phyloP scores from a whole-genome alignment of 2,329 filamentous ascomycete genomes.

The Exophiala xenobiotica region DNA sequence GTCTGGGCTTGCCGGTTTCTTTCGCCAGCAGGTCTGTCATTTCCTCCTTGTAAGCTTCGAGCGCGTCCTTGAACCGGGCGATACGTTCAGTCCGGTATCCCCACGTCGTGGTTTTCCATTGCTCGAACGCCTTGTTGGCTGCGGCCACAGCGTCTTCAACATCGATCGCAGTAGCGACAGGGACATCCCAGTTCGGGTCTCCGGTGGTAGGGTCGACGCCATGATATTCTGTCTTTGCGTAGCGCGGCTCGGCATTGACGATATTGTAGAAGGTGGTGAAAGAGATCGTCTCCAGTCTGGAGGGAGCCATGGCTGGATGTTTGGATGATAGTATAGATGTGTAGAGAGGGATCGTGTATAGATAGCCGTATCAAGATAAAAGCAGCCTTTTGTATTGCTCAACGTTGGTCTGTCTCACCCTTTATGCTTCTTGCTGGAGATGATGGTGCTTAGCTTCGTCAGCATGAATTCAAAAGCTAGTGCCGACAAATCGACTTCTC shows the following conservation, averaged over 20 bases:
- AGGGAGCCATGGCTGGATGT: too few relatives aligned
- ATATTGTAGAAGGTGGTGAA: slow-evolving; percentile 45
- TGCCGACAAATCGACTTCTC: too few relatives aligned
- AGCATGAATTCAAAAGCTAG: too few relatives aligned
- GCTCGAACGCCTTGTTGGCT: slow-evolving; percentile 47
- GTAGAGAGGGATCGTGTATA: too few relatives aligned
- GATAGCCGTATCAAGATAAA: too few relatives aligned
- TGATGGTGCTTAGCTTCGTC: too few relatives aligned
- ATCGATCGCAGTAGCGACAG: slow-evolving; percentile 44
- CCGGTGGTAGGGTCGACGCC: slow-evolving; percentile 49
- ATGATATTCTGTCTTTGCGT: slow-evolving; percentile 36
- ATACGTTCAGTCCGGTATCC: slow-evolving; percentile 47
- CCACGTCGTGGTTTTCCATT: slow-evolving; percentile 48
- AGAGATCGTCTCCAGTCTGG: too few relatives aligned
- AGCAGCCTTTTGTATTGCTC: too few relatives aligned
- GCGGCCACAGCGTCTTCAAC: slow-evolving; percentile 49
- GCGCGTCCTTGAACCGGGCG: slow-evolving; percentile 41
- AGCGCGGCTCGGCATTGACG: slow-evolving; percentile 45
- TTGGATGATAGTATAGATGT: too few relatives aligned
- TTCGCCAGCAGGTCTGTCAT: slow-evolving; percentile 47
- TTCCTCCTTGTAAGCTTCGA: slow-evolving; percentile 43
- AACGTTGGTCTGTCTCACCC: too few relatives aligned
- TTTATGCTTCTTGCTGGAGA: too few relatives aligned
- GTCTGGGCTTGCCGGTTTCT: slow-evolving; percentile 53
- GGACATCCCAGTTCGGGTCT: slow-evolving; percentile 47